A percentile compares a stretch with the other conserved stretches of the same genome.
Evolutionary conservation across 306 rosid genomes (phyloP).

Genomic region (Pyrus betulifolia): DNA sequence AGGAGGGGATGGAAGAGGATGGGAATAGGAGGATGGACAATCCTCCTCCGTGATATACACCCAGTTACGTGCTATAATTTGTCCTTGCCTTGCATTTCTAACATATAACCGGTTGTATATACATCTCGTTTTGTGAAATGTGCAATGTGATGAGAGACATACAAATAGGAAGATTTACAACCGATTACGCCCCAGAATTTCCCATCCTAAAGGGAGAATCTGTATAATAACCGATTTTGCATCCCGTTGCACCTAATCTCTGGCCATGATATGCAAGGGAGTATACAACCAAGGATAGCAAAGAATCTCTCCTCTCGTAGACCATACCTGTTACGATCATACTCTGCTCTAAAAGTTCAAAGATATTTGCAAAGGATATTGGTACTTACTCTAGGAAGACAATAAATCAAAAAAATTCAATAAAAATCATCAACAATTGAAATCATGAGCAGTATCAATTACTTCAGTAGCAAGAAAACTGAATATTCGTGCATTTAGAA

Average conservation of each 20-base stretch:
- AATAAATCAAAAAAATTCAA: not conserved
- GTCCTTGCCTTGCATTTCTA: not conserved
- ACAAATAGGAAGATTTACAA: not conserved
- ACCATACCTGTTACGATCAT: too few species aligned
- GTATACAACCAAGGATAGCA: not conserved
- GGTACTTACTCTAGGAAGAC: not conserved
- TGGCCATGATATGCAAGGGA: not conserved
- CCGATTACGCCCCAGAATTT: not conserved
- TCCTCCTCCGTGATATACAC: not conserved
- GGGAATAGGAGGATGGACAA: accelerated
- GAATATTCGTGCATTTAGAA: not conserved
- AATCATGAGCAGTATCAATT: not conserved
- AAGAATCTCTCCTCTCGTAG: too few species aligned
- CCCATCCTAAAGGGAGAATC: not conserved
- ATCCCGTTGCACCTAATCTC: not conserved
- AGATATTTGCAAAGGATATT: too few species aligned
- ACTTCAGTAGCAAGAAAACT: not conserved
- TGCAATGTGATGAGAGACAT: not conserved
- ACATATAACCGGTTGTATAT: too few species aligned
- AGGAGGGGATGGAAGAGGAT: too few species aligned
- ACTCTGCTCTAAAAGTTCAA: too few species aligned
- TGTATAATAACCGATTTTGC: too few species aligned
- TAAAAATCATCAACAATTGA: not conserved
- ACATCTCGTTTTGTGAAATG: not conserved
- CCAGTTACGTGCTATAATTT: not conserved